Evolutionary conservation across 108 stramenopile genomes (phyloP), one percentile per base, ranked within the genome.

Genomic region (Schizochytrium sp.): DNA sequence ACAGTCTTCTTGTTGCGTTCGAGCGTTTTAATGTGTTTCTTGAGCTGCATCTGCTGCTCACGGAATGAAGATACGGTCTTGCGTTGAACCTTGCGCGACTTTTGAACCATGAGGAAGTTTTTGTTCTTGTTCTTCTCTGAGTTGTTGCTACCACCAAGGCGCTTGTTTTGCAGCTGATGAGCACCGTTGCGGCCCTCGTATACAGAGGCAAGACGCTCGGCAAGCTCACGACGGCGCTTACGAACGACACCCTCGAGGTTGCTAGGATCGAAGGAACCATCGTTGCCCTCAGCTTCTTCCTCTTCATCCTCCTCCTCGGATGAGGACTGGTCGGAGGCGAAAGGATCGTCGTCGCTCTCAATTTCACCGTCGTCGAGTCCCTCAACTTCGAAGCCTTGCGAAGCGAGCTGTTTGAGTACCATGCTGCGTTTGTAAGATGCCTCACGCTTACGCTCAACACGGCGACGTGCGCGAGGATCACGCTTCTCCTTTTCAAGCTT

Each of bases 81-180:
- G 55, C 15, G 5, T 42, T 87, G 87, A 44, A 89, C 76, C 42
- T n/a, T 44, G 57, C 61, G 55, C 42, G 72, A 73, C 76, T 87
- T 89, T 13, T 13, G 28, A n/a, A 89, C 90, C 97, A 98, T 98
- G 47, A 93, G 61, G 83, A 96, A 98, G 90, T 96, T 97, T 95
- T 98, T 98, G 73, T 92, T 95, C 60, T 96, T 91, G 88, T 91
- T 91, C 93, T 98, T 98, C 91, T 98, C 97, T 10, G 92, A 95
- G 90, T 98, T 98, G 45, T 96, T 98, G 40, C 95, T 94, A 58
- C 97, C 97, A 60, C 97, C 97, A 45, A 92, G 93, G 19, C 96
- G 95, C 55, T 89, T 91, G 89, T 47, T 89, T 5, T 19, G 50
- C 10, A 47, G 44, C 88, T 88, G 72, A 41, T 88, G 60, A n/a